Evolutionary conservation across 345 rosid species (phyloP), one percentile per base, ranked within the genome.

Genomic region (Rhizophora mangle): DNA sequence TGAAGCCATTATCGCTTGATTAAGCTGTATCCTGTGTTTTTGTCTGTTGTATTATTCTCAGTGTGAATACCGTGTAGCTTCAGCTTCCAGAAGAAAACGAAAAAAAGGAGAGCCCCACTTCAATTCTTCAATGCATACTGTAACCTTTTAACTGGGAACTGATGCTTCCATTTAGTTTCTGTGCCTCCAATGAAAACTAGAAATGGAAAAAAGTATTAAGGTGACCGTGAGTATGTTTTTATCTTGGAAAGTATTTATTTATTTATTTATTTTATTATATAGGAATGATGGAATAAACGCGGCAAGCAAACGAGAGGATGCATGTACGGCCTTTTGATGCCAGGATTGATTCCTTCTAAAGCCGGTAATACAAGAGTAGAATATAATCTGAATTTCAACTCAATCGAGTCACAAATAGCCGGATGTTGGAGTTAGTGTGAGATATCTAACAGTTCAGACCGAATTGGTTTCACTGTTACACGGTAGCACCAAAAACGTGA

Each of bases 51-150:
- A 71, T 72, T 37, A 54, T 69, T 73, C 65, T 65, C 68, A 43
- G 62, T 86, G 85, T 81, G 87, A 81, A 82, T 79, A 86, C 77
- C 65, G 47, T 74, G 80, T 67, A 74, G 82, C 79, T 78, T 82
- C 81, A 60, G n/a, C n/a, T n/a, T n/a, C n/a, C n/a, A n/a, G 24
- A 24, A 24, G 24, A 31, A 8, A 29, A 62, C 65, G 67, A 63
- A 67, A 67, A 18, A 57, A 72, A 69, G 68, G 64, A 78, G 72
- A 71, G 82, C 74, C 68, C 64, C 68, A 78, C 81, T 75, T 81
- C 70, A 64, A 84, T 85, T 87, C 85, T 83, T 85, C 82, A 76
- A 76, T 84, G 83, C 74, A 83, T 85, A 77, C 84, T 76, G 80
- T 72, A 74, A 82, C 86, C 65, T 54, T 54, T 76, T 78, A 69